A percentile compares a stretch with the other conserved stretches of the same genome.
phyloP scores from a whole-genome alignment of 1,284 basidiomycete genomes.

The Serendipita sp. region DNA sequence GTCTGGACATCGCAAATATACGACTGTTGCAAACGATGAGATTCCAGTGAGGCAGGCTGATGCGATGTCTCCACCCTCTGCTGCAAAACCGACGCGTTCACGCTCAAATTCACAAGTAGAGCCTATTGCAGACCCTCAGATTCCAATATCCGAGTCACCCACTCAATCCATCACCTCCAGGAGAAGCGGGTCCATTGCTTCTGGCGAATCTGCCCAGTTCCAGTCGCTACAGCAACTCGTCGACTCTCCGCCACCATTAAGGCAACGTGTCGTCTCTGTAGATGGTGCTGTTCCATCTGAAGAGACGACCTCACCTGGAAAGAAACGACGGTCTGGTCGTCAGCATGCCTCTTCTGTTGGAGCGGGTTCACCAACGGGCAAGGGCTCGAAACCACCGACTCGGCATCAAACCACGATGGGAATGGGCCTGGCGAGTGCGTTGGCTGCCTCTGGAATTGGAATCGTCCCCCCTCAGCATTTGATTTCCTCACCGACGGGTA shows the following conservation, averaged over 20 bases:
- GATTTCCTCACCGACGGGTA: slow-evolving; percentile 27
- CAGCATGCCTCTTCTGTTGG: slow-evolving; percentile 4
- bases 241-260: neutral
- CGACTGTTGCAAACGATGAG: neutral
- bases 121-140: neutral
- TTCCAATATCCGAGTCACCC: neutral
- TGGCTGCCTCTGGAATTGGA: slow-evolving; percentile 49
- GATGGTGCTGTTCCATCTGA: neutral
- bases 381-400: neutral
- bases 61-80: neutral
- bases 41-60: neutral
- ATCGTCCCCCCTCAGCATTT: slow-evolving; percentile 43
- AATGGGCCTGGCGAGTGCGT: slow-evolving; percentile 42
- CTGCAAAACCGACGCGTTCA: neutral
- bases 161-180: neutral
- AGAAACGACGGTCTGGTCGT: neutral
- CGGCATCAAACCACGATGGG: slow-evolving; percentile 1
- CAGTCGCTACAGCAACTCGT: neutral
- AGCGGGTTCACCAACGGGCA: neutral
- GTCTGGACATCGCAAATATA: neutral
- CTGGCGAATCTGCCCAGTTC: neutral
- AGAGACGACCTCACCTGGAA: neutral
- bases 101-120: neutral
- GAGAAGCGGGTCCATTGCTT: neutral
- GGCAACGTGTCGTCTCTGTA: neutral